Conservation (phyloP, 495 filamentous ascomycete genomes). For the Gamarada debralockiae region DNA sequence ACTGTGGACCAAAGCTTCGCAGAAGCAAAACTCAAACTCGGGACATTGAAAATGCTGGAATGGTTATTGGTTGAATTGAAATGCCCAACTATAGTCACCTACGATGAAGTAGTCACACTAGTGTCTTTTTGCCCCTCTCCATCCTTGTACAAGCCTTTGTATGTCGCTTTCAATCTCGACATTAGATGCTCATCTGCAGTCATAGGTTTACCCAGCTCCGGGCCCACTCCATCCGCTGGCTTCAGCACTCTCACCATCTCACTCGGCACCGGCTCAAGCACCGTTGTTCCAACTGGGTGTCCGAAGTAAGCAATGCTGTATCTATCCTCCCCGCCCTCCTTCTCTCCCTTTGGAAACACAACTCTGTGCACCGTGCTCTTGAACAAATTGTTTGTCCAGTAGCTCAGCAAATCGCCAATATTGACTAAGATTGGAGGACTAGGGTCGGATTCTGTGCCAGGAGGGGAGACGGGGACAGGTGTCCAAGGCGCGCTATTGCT, state of each 20-base stretch:
- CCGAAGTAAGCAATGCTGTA: slow-evolving; percentile 93
- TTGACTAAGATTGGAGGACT: slow-evolving; percentile 84
- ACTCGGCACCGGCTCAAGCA: slow-evolving; percentile 74
- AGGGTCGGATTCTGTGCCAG: slow-evolving; percentile 45
- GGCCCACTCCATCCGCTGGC: slow-evolving; percentile 27
- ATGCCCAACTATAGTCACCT: neutral
- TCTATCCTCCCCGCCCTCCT: slow-evolving; percentile 55
- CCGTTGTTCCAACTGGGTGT: slow-evolving; percentile 72
- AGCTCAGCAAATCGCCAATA: slow-evolving; percentile 83
- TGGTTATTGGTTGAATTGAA: no score
- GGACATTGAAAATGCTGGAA: no score
- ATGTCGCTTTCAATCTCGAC: slow-evolving; percentile 70
- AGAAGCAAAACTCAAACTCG: no score
- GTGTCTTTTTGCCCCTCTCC: neutral
- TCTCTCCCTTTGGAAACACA: slow-evolving; percentile 58
- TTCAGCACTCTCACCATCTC: slow-evolving; percentile 34
- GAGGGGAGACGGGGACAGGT: slow-evolving; percentile 57
- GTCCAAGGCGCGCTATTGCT: slow-evolving; percentile 40
- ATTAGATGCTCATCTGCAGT: slow-evolving; percentile 84
- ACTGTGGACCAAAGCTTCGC: no score
- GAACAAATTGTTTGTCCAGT: slow-evolving; percentile 87
- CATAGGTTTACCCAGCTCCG: slow-evolving; percentile 41
- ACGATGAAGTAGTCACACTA: neutral
- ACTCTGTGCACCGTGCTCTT: slow-evolving; percentile 87
- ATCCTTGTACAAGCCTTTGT: slow-evolving; percentile 37